Conservation (phyloP, 257 asterid genomes). For the Craterostigma plantagineum region DNA sequence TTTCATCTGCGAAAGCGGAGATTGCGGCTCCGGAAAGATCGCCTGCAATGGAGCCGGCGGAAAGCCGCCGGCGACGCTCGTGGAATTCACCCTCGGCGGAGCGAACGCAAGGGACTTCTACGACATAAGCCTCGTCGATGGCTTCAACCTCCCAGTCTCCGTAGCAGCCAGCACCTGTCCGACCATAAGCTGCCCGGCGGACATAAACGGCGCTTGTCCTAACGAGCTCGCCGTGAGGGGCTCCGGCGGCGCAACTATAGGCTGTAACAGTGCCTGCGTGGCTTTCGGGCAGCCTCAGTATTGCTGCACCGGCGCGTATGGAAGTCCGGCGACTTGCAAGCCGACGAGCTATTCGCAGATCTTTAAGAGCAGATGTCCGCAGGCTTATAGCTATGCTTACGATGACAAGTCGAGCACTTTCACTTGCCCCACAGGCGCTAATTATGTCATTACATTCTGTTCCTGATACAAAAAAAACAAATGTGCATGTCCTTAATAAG, state of each 20-base stretch:
- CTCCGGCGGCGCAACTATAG: conserved; percentile 11
- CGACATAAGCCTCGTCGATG: conserved; percentile 35
- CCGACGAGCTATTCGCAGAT: conserved; percentile 19
- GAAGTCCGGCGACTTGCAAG: conserved; percentile 17
- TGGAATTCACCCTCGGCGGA: conserved; percentile 21
- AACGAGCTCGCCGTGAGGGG: conserved; percentile 14
- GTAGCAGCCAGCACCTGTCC: conserved; percentile 12
- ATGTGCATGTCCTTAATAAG: too few species aligned
- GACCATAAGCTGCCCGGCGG: conserved; percentile 11
- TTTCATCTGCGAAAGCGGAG: conserved; percentile 26
- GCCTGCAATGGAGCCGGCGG: conserved; percentile 26
- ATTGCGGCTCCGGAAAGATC: conserved; percentile 19
- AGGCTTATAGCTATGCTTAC: conserved; percentile 43
- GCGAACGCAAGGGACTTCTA: conserved; percentile 16
- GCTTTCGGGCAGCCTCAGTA: conserved; percentile 20
- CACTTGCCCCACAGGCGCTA: conserved; percentile 20
- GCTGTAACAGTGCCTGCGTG: conserved; percentile 36
- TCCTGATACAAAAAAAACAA: conserved; percentile 7
- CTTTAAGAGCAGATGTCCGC: conserved; percentile 28
- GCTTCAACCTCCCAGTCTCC: conserved; percentile 26
- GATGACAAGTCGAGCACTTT: conserved; percentile 32
- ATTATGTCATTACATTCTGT: conserved; percentile 28
- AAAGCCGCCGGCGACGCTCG: conserved; percentile 21
- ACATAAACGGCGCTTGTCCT: conserved; percentile 19
- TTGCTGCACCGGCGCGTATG: conserved; percentile 28